Conservation (phyloP, 345 rosid species). For the Triadica sebifera region DNA sequence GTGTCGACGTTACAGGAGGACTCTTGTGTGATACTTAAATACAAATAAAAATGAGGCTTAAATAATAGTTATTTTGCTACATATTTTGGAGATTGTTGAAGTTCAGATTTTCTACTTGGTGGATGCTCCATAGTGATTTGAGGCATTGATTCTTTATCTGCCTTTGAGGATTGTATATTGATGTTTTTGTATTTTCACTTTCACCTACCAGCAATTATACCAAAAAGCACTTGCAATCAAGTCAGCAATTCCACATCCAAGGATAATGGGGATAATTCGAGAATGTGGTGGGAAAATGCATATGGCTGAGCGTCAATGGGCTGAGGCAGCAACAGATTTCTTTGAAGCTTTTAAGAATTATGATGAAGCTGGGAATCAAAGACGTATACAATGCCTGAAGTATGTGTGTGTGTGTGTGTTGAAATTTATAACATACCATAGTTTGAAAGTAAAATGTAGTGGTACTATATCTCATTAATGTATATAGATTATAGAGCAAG, state of each 20-base stretch:
- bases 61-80: neutral
- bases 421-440: neutral
- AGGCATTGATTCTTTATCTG: neutral
- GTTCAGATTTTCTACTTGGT: neutral
- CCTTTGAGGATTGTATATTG: neutral
- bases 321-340: conserved; percentile 97
- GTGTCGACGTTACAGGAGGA: neutral
- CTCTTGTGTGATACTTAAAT: neutral
- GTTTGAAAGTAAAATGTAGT: neutral
- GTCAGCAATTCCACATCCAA: conserved; percentile 99
- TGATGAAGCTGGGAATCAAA: conserved; percentile 99
- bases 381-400: conserved; percentile 98
- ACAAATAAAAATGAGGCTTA: neutral
- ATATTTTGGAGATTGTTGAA: neutral
- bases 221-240: conserved; percentile 97
- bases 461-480: neutral
- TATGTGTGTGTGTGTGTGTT: conserved; percentile 28
- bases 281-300: conserved; percentile 99
- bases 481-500: neutral
- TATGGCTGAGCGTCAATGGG: conserved; percentile 99
- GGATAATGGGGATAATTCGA: conserved; percentile 98
- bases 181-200: neutral
- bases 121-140: neutral
- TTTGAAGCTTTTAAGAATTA: conserved; percentile 99
- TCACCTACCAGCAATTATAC: conserved; percentile 76